Percentiles rank a stretch among this genome's conserved stretches.
These are phyloP conservation scores for Annulohypoxylon maeteangense DNA, from an alignment of 495 filamentous ascomycete genomes.

Conservation along the genomic window DNA sequence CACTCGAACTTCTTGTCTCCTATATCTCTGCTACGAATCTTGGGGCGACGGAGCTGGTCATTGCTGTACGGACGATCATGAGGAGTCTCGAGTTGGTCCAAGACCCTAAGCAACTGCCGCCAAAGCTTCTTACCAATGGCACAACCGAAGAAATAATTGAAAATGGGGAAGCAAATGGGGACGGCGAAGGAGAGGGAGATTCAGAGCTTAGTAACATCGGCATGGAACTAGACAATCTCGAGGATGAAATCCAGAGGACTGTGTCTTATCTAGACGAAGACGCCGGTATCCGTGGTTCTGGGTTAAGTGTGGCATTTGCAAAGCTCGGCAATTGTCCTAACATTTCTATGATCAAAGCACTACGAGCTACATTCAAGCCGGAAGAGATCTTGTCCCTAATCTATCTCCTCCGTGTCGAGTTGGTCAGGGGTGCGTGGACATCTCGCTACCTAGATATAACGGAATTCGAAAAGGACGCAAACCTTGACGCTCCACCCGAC, in stretches of 20 bases:
- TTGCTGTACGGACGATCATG: slow-evolving; percentile 60
- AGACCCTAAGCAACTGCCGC: slow-evolving; percentile 45
- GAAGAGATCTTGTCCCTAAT: slow-evolving; percentile 78
- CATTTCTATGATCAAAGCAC: slow-evolving; percentile 64
- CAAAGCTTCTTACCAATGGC: slow-evolving; percentile 53
- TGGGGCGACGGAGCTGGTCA: slow-evolving; percentile 58
- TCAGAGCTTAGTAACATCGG: slow-evolving; percentile 53
- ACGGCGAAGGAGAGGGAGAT: slow-evolving; percentile 40
- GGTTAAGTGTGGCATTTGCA: slow-evolving; percentile 64
- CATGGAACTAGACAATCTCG: slow-evolving; percentile 60
- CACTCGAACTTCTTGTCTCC: slow-evolving; percentile 66
- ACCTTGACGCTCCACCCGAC: slow-evolving; percentile 64
- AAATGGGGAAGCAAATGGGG: slow-evolving; percentile 39
- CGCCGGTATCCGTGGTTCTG: slow-evolving; percentile 54
- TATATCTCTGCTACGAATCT: slow-evolving; percentile 64
- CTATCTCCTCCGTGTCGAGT: slow-evolving; percentile 73
- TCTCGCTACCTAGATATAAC: slow-evolving; percentile 68
- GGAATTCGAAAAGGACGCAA: slow-evolving; percentile 59
- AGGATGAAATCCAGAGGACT: slow-evolving; percentile 61
- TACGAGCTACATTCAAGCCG: slow-evolving; percentile 72
- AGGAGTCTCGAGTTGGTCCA: slow-evolving; percentile 62
- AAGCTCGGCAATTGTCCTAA: slow-evolving; percentile 73
- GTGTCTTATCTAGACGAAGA: slow-evolving; percentile 62
- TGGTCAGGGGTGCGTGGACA: slow-evolving; percentile 74
- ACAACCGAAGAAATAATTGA: slow-evolving; percentile 45